Evolutionary conservation across 1,284 basidiomycete genomes (phyloP).

Genomic region (Inonotus obliquus): DNA sequence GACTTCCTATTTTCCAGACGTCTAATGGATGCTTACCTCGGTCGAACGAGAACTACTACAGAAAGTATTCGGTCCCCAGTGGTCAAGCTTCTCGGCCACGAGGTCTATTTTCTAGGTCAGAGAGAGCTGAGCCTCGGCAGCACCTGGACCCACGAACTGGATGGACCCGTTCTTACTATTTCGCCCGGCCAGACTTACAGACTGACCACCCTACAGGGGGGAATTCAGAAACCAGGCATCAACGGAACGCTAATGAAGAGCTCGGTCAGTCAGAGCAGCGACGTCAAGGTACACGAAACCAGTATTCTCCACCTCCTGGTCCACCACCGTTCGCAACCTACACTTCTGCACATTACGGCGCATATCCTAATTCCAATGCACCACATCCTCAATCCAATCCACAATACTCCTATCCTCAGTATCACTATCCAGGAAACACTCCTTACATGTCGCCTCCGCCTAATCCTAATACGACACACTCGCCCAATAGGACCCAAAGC

Average conservation of each 20-base stretch:
- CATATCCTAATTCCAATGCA: neutral
- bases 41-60: constrained; percentile 53
- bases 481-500: constrained; percentile 14
- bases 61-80: constrained; percentile 61
- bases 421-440: neutral
- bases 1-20: constrained; percentile 28
- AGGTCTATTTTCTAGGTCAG: constrained; percentile 47
- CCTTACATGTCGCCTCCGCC: constrained; percentile 23
- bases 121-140: constrained; percentile 25
- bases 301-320: constrained; percentile 19
- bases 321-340: constrained; percentile 19
- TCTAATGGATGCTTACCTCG: constrained; percentile 52
- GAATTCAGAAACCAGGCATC: constrained; percentile 23
- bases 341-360: neutral
- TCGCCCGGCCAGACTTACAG: constrained; percentile 16
- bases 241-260: constrained; percentile 14
- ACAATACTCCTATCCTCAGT: neutral
- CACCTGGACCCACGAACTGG: constrained; percentile 6
- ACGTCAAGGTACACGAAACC: constrained; percentile 11
- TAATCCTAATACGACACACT: constrained; percentile 31
- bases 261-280: constrained; percentile 23
- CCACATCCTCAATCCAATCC: neutral
- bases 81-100: constrained; percentile 41
- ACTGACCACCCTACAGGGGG: constrained; percentile 11
- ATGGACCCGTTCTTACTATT: constrained; percentile 2